Evolutionary conservation across 768 basidiomycete species (phyloP), one percentile per base, ranked within the genome.

Genomic region (Wakefieldia striispora): DNA sequence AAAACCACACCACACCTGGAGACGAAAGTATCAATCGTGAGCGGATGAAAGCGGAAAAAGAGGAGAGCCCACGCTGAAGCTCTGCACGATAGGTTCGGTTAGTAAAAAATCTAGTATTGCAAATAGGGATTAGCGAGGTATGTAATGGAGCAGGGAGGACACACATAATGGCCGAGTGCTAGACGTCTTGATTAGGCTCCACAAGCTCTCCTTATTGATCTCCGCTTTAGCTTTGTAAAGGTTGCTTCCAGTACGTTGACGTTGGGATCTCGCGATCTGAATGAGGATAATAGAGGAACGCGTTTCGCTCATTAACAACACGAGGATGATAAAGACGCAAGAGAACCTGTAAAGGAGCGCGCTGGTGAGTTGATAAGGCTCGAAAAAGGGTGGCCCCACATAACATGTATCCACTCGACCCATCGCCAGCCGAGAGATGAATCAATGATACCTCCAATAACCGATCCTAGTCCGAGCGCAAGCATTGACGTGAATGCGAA

Each of bases 341-440:
- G 75, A 77, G 31, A 81, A 61, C 50, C 88, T 86, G 43, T 19
- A 23, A 58, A 39, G 36, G 43, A 41, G 46, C 44, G 40, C 43
- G 24, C 19, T 16, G 5, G n/a, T 8, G 8, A 5, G 24, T 13
- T 20, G 24, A 16, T 17, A 11, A 33, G 11, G n/a, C 7, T 5
- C 27, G 44, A 17, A 19, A 4, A 39, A 17, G 2, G 2, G 10
- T 38, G 12, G 26, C 26, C 59, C 47, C 42, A 81, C 84, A 84
- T 85, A 60, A 81, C 67, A 50, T 83, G 80, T 12, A 90, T 74
- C 88, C 88, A 91, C 59, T 88, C 80, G 17, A 92, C 86, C 87
- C 89, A 91, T 34, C 88, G 71, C 88, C 89, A 91, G 52, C 74
- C 74, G 6, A 90, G 68, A 26, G 69, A 79, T 53, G 78, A 73